Evolutionary conservation across 2,329 filamentous ascomycete species (phyloP).

Genomic region (Neopestalotiopsis rosae): DNA sequence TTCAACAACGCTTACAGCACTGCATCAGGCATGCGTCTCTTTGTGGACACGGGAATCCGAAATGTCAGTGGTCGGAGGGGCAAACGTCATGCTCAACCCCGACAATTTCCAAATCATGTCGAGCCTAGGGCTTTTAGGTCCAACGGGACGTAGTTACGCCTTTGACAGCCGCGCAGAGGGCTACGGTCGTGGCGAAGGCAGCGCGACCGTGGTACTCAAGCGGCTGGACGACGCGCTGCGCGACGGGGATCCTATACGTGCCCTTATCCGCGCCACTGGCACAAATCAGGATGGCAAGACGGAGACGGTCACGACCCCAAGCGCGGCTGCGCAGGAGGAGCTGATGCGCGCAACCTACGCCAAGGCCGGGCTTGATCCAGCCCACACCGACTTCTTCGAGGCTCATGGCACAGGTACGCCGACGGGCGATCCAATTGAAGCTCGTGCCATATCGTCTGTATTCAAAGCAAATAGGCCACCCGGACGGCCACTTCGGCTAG

Average conservation of each 20-base stretch:
- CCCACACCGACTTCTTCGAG: background rate
- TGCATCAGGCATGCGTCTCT: too few species aligned
- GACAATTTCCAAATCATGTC: background rate
- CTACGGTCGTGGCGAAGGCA: background rate
- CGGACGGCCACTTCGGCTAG: background rate
- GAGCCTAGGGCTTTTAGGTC: too few species aligned
- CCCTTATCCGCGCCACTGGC: background rate
- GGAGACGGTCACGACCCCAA: background rate
- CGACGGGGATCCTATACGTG: background rate
- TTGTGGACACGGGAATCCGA: too few species aligned
- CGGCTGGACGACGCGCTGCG: background rate
- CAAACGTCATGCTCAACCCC: too few species aligned
- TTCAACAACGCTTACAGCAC: too few species aligned
- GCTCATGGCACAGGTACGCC: background rate
- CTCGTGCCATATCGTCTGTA: too few species aligned
- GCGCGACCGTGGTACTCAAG: background rate
- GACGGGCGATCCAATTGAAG: background rate
- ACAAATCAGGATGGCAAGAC: slow-evolving; percentile 1
- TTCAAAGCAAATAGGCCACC: background rate
- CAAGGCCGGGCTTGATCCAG: background rate
- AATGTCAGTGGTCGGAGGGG: too few species aligned
- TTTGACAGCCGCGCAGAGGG: slow-evolving; percentile 16
- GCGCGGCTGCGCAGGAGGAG: background rate
- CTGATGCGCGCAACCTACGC: slow-evolving; percentile 4
- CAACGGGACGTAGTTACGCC: slow-evolving; percentile 17